Base-by-base conservation (phyloP, 495 filamentous ascomycete genomes). In the Trichoderma asperelloides region DNA sequence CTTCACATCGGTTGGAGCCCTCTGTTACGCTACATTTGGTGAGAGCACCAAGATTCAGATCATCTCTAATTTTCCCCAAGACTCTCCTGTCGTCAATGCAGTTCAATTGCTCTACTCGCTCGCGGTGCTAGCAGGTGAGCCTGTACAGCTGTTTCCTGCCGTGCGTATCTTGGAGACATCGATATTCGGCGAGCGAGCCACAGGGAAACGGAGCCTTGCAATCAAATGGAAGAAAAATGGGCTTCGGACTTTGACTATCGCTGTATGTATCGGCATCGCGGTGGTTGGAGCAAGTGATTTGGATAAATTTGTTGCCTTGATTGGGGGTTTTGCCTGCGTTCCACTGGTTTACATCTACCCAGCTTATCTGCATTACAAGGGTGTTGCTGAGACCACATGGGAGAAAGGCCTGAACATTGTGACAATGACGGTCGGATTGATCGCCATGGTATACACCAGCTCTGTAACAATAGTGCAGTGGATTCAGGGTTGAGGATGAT, bases 281-380 rank as follows among this genome's bases (percentile, higher is more conserved):
- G 78, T 84, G 6, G 11, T 80, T 0, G 86, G 86, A 3, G 84
- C 87, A 0, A 82, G 79, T 6, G 84, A 88, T 71, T 72, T 89
- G 51, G 87, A 89, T 72, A 82, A 81, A 62, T 89, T 89, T 67
- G 87, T 89, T 0, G 84, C 86, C 0, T 72, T 89, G 30, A 88
- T 88, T 68, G 87, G 87, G 0, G 81, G 77, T 23, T 83, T 86
- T 67, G 87, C 87, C 3, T 89, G 87, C 64, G 83, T 98, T 67
- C 95, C 95, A 13, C 78, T 98, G 63, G 94, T 98, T 62, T 97
- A 97, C 74, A 92, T 98, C 45, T 98, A 98, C 76, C 96, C 95
- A 66, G 79, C 86, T 5, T 85, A 76, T 64, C 70, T 89, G 66
- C 87, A 90, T 71, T 86, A 78, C 68, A 84, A 80, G 67, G 86